Evolutionary conservation across 305 asterid species (phyloP).

Genomic region (Fraxinus paxiana): DNA sequence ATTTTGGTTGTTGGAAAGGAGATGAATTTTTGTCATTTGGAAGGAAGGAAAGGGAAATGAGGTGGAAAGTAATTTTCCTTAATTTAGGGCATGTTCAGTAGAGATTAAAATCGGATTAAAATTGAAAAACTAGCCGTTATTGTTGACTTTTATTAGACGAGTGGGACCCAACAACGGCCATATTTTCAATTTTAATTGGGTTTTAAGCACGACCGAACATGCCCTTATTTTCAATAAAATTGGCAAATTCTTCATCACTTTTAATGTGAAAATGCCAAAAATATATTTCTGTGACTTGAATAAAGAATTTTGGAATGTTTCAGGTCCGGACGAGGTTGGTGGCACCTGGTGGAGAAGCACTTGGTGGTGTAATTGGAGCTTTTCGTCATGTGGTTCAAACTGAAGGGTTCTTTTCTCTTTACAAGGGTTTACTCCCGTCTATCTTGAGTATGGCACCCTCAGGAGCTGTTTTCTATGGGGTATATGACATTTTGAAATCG

Average conservation of each 20-base stretch:
- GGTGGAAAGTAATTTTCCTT: not conserved
- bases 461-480: constrained; percentile 86
- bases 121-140: too few relatives aligned
- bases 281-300: not conserved
- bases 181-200: too few relatives aligned
- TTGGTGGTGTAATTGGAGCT: constrained; percentile 92
- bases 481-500: constrained; percentile 78
- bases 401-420: constrained; percentile 84
- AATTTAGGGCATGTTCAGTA: not conserved
- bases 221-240: not conserved
- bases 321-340: constrained; percentile 90
- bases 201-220: too few relatives aligned
- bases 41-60: constrained; percentile 6
- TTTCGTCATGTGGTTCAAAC: constrained; percentile 64
- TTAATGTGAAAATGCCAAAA: not conserved
- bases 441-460: constrained; percentile 89
- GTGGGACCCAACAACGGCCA: too few relatives aligned
- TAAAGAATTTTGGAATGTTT: constrained; percentile 27
- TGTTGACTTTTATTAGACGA: too few relatives aligned
- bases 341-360: constrained; percentile 89
- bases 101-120: too few relatives aligned
- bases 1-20: not conserved
- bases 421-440: constrained; percentile 83
- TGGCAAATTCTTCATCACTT: not conserved
- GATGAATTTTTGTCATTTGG: constrained; percentile 4